A percentile compares a stretch with the other conserved stretches of the same genome.
These are phyloP conservation scores for Gracilaria domingensis DNA, from an alignment of 23 red algal species.

Conservation along the genomic window DNA sequence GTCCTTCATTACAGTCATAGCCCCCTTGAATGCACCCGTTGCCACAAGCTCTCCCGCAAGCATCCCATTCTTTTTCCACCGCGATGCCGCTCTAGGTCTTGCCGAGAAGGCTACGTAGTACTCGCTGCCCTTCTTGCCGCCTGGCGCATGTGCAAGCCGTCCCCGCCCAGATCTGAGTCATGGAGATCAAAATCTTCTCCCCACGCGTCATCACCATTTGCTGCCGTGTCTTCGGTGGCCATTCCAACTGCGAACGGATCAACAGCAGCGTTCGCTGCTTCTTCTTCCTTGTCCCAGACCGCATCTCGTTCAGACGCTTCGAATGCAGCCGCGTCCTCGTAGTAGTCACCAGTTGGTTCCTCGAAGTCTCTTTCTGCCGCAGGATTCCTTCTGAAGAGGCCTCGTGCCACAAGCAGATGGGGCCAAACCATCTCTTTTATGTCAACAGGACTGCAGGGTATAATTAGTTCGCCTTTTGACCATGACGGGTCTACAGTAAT, in stretches of 20 bases:
- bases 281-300: conserved; percentile 70
- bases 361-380: too few species aligned
- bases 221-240: conserved; percentile 44
- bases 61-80: too few species aligned
- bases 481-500: too few species aligned
- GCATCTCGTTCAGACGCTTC: too few species aligned
- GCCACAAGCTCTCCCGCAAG: too few species aligned
- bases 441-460: conserved; percentile 67
- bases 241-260: conserved; percentile 87
- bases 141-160: not conserved
- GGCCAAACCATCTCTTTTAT: conserved; percentile 77
- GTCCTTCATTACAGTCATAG: too few species aligned
- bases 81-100: conserved; percentile 32
- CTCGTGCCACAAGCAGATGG: conserved; percentile 74
- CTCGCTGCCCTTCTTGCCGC: conserved; percentile 25
- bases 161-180: conserved; percentile 28
- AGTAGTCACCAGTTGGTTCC: too few species aligned
- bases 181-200: conserved; percentile 86
- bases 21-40: too few species aligned
- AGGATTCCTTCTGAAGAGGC: too few species aligned
- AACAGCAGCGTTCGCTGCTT: conserved; percentile 39
- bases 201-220: conserved; percentile 73
- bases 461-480: conserved; percentile 50
- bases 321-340: too few species aligned
- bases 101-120: conserved; percentile 81